A percentile compares a stretch with the other conserved stretches of the same genome.
Evolutionary conservation across 768 basidiomycete species (phyloP).

Genomic region (Rhizopogon sp.): DNA sequence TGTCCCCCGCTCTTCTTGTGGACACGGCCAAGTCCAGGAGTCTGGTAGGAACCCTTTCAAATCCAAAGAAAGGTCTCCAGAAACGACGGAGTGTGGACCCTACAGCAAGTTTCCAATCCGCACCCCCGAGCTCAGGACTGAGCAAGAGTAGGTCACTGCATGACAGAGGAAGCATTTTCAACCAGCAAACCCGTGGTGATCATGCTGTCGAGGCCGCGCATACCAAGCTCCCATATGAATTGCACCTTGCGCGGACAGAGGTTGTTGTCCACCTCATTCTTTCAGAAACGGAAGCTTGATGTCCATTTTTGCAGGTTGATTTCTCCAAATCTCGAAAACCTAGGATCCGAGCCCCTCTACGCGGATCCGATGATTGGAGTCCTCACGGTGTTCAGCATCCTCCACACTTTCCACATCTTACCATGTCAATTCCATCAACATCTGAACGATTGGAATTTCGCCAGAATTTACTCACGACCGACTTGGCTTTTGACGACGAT

Average conservation of each 20-base stretch:
- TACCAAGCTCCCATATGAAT: not conserved
- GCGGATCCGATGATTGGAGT: not conserved
- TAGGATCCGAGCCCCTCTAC: too few relatives aligned
- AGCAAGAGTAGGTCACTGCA: slow-evolving; percentile 28
- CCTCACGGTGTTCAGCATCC: not conserved
- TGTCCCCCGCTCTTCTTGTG: slow-evolving; percentile 4
- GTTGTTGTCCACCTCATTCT: not conserved
- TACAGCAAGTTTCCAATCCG: not conserved
- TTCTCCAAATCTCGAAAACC: not conserved
- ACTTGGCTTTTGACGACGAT: not conserved
- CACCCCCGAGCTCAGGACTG: slow-evolving; percentile 4
- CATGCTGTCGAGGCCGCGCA: too few relatives aligned
- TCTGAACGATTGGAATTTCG: not conserved
- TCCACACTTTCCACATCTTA: not conserved
- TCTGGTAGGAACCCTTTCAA: not conserved
- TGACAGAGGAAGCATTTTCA: not conserved
- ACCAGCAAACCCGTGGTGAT: not conserved
- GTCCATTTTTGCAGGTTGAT: slow-evolving; percentile 4
- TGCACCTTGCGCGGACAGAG: not conserved
- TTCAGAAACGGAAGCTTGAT: not conserved
- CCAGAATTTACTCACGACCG: not conserved
- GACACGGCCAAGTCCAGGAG: not conserved
- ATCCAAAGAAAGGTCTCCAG: slow-evolving; percentile 4
- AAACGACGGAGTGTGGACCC: slow-evolving; percentile 14
- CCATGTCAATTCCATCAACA: not conserved